Evolutionary conservation across 805 yeast species (phyloP).

Genomic region (Metschnikowia baotianmanensis): DNA sequence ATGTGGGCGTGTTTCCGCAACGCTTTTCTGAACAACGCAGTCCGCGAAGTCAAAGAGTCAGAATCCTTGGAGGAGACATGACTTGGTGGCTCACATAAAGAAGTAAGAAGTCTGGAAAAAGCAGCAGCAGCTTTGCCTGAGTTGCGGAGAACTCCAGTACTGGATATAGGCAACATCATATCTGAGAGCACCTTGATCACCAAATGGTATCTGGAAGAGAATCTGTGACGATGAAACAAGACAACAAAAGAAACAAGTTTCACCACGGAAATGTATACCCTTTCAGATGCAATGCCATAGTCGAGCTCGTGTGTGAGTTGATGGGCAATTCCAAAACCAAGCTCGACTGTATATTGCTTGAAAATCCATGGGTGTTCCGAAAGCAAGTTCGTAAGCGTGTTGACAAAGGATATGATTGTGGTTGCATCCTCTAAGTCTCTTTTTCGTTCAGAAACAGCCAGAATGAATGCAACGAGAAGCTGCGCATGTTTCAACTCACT

Average conservation of each 20-base stretch:
- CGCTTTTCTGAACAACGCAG: constrained; percentile 53
- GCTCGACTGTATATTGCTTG: constrained; percentile 65
- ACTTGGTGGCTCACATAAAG: constrained; percentile 69
- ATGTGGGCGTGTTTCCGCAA: constrained; percentile 64
- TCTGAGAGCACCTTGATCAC: constrained; percentile 48
- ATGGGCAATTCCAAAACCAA: constrained; percentile 42
- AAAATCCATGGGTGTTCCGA: constrained; percentile 55
- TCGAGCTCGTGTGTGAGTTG: constrained; percentile 5
- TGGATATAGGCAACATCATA: constrained; percentile 46
- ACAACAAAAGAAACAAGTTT: constrained; percentile 59
- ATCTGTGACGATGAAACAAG: constrained; percentile 64
- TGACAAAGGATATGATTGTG: constrained; percentile 14
- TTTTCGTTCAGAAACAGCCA: constrained; percentile 19
- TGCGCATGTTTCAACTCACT: constrained; percentile 8
- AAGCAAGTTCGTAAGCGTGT: constrained; percentile 39
- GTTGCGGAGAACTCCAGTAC: constrained; percentile 1
- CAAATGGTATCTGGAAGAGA: constrained; percentile 72
- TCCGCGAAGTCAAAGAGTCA: constrained; percentile 49
- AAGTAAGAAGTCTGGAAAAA: constrained; percentile 56
- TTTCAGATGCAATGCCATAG: constrained; percentile 2
- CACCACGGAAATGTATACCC: constrained; percentile 37
- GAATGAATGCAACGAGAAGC: constrained; percentile 28
- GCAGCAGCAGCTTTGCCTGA: constrained; percentile 36
- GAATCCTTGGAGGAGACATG: constrained; percentile 27
- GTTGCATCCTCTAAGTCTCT: constrained; percentile 8